These are phyloP conservation scores for Nasturtium officinale DNA, from an alignment of 345 rosid genomes.

Conservation along the genomic window DNA sequence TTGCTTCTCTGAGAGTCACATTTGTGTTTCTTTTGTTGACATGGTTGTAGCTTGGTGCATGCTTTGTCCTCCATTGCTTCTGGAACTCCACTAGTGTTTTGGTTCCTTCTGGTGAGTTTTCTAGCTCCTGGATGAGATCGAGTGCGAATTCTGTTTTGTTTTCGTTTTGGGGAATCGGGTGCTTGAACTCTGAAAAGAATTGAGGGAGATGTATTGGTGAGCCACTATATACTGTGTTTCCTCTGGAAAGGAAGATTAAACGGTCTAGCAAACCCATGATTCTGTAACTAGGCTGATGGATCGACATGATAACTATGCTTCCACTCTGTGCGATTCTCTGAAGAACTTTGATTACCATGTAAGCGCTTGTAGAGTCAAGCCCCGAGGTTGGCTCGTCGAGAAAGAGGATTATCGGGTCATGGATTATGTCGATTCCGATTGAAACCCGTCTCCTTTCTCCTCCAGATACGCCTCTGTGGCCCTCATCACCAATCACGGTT, in stretches of 20 bases:
- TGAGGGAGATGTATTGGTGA: conserved; percentile 58
- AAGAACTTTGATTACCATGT: conserved; percentile 89
- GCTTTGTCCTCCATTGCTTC: conserved; percentile 57
- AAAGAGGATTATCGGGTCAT: conserved; percentile 84
- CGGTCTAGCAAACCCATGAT: conserved; percentile 75
- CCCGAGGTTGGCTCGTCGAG: conserved; percentile 98
- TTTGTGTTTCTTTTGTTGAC: conserved; percentile 27
- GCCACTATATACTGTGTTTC: conserved; percentile 75
- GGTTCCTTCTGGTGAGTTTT: conserved; percentile 73
- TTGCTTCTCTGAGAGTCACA: conserved; percentile 74
- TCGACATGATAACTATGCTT: conserved; percentile 87
- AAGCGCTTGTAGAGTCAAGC: conserved; percentile 90
- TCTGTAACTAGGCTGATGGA: conserved; percentile 94
- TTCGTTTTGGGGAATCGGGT: conserved; percentile 85
- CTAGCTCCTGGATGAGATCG: conserved; percentile 83
- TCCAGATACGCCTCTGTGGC: conserved; percentile 89
- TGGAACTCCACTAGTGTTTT: conserved; percentile 72
- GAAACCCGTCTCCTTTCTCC: conserved; percentile 94
- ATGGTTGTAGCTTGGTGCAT: conserved; percentile 14
- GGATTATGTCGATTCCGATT: conserved; percentile 73
- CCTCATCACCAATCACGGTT: conserved; percentile 94
- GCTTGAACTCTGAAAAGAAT: conserved; percentile 74
- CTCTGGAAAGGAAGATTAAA: conserved; percentile 78
- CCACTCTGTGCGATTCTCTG: conserved; percentile 88
- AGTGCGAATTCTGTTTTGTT: conserved; percentile 86